Evolutionary conservation across 2,329 filamentous ascomycete genomes (phyloP).

Genomic region (Rutstroemia sp.): DNA sequence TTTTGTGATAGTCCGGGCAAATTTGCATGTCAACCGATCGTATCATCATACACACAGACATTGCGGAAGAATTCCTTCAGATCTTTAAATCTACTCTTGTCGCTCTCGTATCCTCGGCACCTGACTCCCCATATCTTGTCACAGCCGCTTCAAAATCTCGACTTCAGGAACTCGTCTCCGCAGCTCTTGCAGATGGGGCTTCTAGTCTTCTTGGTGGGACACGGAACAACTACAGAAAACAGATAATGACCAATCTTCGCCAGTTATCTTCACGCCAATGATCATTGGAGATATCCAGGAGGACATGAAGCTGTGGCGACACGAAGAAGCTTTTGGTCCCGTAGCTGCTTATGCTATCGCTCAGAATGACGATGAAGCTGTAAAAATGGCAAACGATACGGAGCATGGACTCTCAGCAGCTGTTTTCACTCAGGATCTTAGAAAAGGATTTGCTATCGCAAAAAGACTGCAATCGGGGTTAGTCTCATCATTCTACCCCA

Average conservation of each 20-base stretch:
- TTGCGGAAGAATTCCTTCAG: constrained; percentile 40
- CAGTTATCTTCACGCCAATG: constrained; percentile 70
- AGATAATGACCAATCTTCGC: constrained; percentile 49
- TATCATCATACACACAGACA: constrained; percentile 49
- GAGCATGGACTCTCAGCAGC: constrained; percentile 59
- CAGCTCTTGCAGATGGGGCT: background rate
- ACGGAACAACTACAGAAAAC: background rate
- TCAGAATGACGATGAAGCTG: constrained; percentile 48
- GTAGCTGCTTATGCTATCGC: constrained; percentile 48
- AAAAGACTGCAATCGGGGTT: constrained; percentile 44
- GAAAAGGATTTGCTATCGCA: constrained; percentile 22
- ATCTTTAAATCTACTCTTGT: constrained; percentile 24
- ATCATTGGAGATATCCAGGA: constrained; percentile 66
- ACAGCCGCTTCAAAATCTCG: constrained; percentile 40
- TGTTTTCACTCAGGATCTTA: constrained; percentile 57
- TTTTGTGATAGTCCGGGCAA: constrained; percentile 47
- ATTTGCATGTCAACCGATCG: constrained; percentile 82
- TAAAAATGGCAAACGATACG: constrained; percentile 55
- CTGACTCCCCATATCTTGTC: background rate
- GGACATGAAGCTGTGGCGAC: constrained; percentile 66
- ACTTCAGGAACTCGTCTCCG: background rate
- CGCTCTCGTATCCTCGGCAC: background rate
- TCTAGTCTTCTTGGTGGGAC: constrained; percentile 33
- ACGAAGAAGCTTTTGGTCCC: constrained; percentile 55
- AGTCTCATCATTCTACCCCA: background rate